Evolutionary conservation across 1,284 basidiomycete genomes (phyloP), one percentile per base, ranked within the genome.

Genomic region (Caloboletus inedulis): DNA sequence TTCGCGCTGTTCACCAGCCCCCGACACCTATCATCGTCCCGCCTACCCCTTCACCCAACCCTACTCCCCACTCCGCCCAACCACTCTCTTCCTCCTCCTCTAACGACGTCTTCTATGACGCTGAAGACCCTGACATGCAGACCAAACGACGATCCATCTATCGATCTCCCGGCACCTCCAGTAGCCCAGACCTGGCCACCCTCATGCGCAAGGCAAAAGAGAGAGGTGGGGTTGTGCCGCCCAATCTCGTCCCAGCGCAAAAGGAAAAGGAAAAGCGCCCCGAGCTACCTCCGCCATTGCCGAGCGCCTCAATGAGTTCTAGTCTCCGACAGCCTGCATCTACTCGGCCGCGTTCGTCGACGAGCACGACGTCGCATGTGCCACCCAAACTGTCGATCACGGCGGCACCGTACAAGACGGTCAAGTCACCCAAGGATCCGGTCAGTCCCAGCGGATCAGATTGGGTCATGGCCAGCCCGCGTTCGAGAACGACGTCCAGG

Each of bases 111-210:
- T 80, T 79, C 62, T 79, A 78, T 70, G 85, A 88, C 69, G 74
- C 77, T 33, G 84, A 85, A 57, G 84, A 85, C 56, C 62, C 72
- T 5, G 84, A 85, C 59, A 76, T 79, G 60, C 80, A 85, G 61
- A 81, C 82, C 19, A 89, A 89, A 69, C 81, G 90, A 39, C 79
- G 91, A 48, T 91, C 88, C 58, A 82, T 94, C 73, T 93, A 92
- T 69, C 80, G 92, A 54, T 86, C 88, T n/a, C 77, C 87, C 7
- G 92, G 91, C 44, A 93, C 90, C 2, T 88, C 91, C 23, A 91
- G 88, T 60, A 91, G 88, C 61, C 92, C 93, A 23, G 92, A 96
- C 70, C 77, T 95, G 23, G 88, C 89, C 4, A 92, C 89, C 3
- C 76, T 94, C 51, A 72, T 93, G 48, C 79, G 86, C 56, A 92